These are phyloP conservation scores for Claviceps spartinae DNA, from an alignment of 2,329 filamentous ascomycete species.

Conservation along the genomic window DNA sequence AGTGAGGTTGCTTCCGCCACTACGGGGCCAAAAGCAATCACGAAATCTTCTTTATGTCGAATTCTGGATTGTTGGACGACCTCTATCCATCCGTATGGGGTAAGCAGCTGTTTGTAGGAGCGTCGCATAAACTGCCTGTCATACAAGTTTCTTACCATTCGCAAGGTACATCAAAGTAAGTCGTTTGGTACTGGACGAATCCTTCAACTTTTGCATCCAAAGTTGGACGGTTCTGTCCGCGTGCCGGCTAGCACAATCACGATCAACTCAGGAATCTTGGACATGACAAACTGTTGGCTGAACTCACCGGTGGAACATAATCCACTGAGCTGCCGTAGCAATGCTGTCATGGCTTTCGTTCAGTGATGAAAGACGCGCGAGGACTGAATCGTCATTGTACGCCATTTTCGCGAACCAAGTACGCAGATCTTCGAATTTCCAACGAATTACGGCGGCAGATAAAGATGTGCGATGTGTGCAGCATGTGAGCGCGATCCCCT, in stretches of 20 bases:
- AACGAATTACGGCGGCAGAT: background rate
- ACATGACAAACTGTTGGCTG: background rate
- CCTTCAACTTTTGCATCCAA: constrained; percentile 82
- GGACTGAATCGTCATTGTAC: constrained; percentile 89
- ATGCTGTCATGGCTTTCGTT: constrained; percentile 98
- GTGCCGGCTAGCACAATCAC: constrained; percentile 53
- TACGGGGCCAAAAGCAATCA: constrained; percentile 79
- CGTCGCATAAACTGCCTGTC: background rate
- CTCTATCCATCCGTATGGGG: constrained; percentile 43
- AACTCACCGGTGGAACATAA: constrained; percentile 89
- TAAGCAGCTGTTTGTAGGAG: background rate
- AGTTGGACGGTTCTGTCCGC: constrained; percentile 83
- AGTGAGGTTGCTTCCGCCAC: constrained; percentile 79
- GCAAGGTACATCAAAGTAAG: constrained; percentile 88
- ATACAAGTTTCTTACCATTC: constrained; percentile 51
- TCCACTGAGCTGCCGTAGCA: constrained; percentile 93
- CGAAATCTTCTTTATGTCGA: constrained; percentile 81
- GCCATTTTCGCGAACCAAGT: constrained; percentile 47
- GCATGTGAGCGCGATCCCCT: background rate
- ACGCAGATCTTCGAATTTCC: background rate
- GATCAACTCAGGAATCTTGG: background rate
- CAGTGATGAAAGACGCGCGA: constrained; percentile 85
- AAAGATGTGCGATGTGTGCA: background rate
- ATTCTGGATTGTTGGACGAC: constrained; percentile 94
- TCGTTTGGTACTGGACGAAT: constrained; percentile 72